Evolutionary conservation across 768 basidiomycete species (phyloP).

Genomic region (Lyophyllum shimeji): DNA sequence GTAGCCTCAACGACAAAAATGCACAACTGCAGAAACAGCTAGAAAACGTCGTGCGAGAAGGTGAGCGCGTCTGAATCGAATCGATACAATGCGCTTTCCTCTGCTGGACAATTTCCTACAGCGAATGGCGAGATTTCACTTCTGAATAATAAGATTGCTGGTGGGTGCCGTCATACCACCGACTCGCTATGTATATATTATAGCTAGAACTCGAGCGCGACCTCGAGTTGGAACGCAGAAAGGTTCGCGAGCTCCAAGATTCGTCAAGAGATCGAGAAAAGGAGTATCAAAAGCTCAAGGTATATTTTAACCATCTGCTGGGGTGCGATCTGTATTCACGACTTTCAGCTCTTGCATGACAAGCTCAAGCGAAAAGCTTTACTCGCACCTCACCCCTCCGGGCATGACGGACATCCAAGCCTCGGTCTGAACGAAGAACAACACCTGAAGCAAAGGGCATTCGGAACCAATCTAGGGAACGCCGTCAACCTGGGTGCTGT

Average conservation of each 20-base stretch:
- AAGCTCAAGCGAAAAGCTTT: conserved; percentile 82
- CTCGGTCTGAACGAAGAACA: conserved; percentile 15
- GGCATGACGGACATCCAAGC: conserved; percentile 16
- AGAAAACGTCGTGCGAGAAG: conserved; percentile 84
- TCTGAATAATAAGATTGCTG: conserved; percentile 65
- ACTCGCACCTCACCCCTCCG: conserved; percentile 42
- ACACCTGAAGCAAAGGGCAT: conserved; percentile 9
- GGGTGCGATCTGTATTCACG: background rate
- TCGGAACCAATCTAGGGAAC: conserved; percentile 17
- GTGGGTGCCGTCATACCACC: conserved; percentile 31
- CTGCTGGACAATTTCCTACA: conserved; percentile 23
- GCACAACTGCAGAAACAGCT: conserved; percentile 82
- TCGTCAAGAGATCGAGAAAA: conserved; percentile 74
- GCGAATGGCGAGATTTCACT: conserved; percentile 78
- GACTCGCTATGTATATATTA: background rate
- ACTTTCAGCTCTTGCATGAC: conserved; percentile 65
- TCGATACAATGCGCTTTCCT: background rate
- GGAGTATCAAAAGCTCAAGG: conserved; percentile 88
- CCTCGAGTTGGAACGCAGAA: conserved; percentile 76
- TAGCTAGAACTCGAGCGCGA: conserved; percentile 73
- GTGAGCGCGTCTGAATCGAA: conserved; percentile 34
- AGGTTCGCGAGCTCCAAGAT: conserved; percentile 73
- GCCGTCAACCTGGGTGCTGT: conserved; percentile 52
- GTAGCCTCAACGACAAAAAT: conserved; percentile 80
- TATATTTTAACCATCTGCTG: conserved; percentile 13